Percentiles rank a stretch among this genome's conserved stretches.
Evolutionary conservation across 116 monocot species (phyloP).

Genomic region (Zostera marina): DNA sequence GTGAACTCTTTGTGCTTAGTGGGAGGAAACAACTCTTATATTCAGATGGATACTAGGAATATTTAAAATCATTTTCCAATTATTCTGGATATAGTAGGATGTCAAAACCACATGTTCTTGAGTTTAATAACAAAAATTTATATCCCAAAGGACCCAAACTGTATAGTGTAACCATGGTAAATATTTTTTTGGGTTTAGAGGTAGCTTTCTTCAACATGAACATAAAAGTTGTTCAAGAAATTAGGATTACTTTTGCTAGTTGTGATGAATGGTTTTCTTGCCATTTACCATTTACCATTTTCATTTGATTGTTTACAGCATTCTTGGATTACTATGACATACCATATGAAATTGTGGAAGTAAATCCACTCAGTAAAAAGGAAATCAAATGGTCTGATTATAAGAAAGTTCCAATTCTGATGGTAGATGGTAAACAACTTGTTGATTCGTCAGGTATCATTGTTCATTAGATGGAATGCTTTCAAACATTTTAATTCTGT

Average conservation of each 20-base stretch:
- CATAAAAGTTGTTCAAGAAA: no score
- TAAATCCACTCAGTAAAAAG: conserved; percentile 81
- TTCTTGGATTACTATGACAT: conserved; percentile 93
- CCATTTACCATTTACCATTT: background rate
- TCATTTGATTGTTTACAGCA: conserved; percentile 24
- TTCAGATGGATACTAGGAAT: no score
- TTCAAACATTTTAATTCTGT: background rate
- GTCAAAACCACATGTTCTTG: no score
- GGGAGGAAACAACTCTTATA: no score
- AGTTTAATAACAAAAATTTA: no score
- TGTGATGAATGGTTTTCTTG: background rate
- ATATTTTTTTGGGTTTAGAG: no score
- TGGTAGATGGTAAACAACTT: conserved; percentile 76
- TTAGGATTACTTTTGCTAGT: background rate
- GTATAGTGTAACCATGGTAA: no score
- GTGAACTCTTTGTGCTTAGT: no score
- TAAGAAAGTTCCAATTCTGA: conserved; percentile 89
- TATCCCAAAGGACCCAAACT: no score
- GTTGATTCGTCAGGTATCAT: conserved; percentile 70
- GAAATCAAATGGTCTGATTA: conserved; percentile 98
- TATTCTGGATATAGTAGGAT: no score
- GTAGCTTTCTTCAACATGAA: no score
- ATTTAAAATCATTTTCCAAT: no score
- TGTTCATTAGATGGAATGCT: background rate
- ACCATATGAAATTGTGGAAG: conserved; percentile 89